These are phyloP conservation scores for Blastobotrys illinoisensis DNA, from an alignment of 1,139 yeast genomes.

Conservation along the genomic window DNA sequence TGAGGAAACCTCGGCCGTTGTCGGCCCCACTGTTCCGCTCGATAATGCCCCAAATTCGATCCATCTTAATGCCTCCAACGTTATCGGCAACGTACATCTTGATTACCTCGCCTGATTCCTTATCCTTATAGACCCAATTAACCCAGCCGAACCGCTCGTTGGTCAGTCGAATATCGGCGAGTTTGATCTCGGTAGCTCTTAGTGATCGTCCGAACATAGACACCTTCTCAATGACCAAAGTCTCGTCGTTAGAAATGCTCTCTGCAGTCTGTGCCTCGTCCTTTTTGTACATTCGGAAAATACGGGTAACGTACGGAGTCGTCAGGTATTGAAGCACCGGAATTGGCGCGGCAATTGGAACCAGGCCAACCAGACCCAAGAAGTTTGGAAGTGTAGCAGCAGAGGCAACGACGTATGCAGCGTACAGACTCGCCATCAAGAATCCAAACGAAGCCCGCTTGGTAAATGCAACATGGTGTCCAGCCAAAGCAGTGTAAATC, in stretches of 20 bases:
- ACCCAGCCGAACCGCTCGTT: conserved; percentile 47
- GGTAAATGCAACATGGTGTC: conserved; percentile 34
- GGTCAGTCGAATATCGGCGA: conserved; percentile 44
- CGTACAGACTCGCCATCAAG: conserved; percentile 27
- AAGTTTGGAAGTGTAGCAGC: conserved; percentile 30
- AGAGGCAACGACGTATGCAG: conserved; percentile 29
- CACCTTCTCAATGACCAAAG: conserved; percentile 32
- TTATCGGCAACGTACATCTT: conserved; percentile 62
- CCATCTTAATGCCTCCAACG: conserved; percentile 79
- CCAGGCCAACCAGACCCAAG: conserved; percentile 47
- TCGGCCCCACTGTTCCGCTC: conserved; percentile 61
- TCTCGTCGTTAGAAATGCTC: conserved; percentile 28
- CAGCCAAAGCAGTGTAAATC: conserved; percentile 31
- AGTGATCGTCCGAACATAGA: conserved; percentile 62
- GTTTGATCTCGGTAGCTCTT: conserved; percentile 52
- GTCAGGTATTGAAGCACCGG: conserved; percentile 52
- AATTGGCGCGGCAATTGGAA: conserved; percentile 54
- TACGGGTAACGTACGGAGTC: conserved; percentile 63
- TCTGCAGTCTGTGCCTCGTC: conserved; percentile 55
- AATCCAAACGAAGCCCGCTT: conserved; percentile 35
- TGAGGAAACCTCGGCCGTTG: conserved; percentile 50
- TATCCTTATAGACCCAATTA: conserved; percentile 45
- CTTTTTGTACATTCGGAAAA: conserved; percentile 61
- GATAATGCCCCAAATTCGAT: conserved; percentile 73
- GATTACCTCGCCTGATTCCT: conserved; percentile 31